Percentiles rank a stretch among this genome's conserved stretches.
Evolutionary conservation across 495 filamentous ascomycete genomes (phyloP).

Genomic region (Penicillium robsamsonii): DNA sequence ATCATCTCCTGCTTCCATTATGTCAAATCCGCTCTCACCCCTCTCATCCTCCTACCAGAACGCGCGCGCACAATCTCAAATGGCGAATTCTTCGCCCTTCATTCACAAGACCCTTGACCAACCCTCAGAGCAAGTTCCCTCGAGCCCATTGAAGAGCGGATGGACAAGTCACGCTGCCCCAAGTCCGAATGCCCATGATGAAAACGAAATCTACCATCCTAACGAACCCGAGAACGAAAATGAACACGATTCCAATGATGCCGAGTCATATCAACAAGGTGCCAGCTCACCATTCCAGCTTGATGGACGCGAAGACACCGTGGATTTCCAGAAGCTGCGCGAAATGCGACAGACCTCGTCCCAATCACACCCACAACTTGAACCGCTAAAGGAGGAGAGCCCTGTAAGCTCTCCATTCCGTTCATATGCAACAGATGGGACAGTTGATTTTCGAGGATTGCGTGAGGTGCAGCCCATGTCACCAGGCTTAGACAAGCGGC

Average conservation of each 20-base stretch:
- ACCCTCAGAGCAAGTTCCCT: constrained; percentile 31
- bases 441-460: constrained; percentile 31
- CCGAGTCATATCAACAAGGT: constrained; percentile 19
- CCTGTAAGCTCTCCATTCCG: constrained; percentile 42
- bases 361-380: neutral
- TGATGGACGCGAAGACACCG: constrained; percentile 39
- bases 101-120: constrained; percentile 29
- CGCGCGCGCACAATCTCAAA: constrained; percentile 35
- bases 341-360: constrained; percentile 14
- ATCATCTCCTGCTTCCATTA: constrained; percentile 15
- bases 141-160: constrained; percentile 37
- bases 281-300: constrained; percentile 42
- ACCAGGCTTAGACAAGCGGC: constrained; percentile 12
- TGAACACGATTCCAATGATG: constrained; percentile 23
- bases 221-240: constrained; percentile 16
- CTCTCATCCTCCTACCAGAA: constrained; percentile 47
- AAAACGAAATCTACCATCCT: constrained; percentile 16
- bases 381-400: constrained; percentile 11
- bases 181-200: constrained; percentile 11
- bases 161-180: constrained; percentile 17
- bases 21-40: constrained; percentile 48
- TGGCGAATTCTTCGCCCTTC: constrained; percentile 28
- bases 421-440: constrained; percentile 32
- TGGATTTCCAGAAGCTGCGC: constrained; percentile 35
- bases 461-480: constrained; percentile 23